These are phyloP conservation scores for Theileria orientalis DNA, from an alignment of 169 alveolate species.

Conservation along the genomic window DNA sequence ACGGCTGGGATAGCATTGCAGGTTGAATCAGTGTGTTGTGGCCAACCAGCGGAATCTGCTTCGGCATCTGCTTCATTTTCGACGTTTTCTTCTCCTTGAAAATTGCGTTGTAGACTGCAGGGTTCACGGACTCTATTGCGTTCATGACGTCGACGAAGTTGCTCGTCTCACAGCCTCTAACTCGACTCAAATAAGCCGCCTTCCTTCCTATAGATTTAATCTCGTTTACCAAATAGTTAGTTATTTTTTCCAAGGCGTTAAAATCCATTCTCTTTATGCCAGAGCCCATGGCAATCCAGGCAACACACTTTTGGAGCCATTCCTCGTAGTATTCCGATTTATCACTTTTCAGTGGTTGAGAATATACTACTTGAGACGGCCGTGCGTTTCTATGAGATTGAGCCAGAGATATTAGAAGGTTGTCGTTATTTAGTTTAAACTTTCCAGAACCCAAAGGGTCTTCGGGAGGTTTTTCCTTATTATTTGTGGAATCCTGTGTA, in stretches of 20 bases:
- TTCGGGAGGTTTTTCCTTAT: not conserved
- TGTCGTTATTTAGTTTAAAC: slow-evolving; percentile 39
- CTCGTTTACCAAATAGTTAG: slow-evolving; percentile 43
- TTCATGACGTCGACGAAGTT: slow-evolving; percentile 60
- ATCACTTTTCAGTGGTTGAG: slow-evolving; percentile 56
- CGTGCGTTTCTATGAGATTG: slow-evolving; percentile 60
- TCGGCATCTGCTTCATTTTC: slow-evolving; percentile 51
- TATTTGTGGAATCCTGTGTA: not conserved
- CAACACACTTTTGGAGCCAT: slow-evolving; percentile 64
- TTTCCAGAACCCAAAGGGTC: slow-evolving; percentile 6
- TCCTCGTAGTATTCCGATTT: slow-evolving; percentile 65
- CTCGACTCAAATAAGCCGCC: slow-evolving; percentile 49
- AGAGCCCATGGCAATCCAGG: slow-evolving; percentile 63
- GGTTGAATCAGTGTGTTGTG: slow-evolving; percentile 55
- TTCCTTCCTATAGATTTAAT: slow-evolving; percentile 53
- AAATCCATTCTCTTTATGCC: slow-evolving; percentile 62
- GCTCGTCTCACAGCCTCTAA: slow-evolving; percentile 59
- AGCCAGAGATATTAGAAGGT: slow-evolving; percentile 51
- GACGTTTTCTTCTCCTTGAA: slow-evolving; percentile 48
- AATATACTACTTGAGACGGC: slow-evolving; percentile 45
- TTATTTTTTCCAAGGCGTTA: slow-evolving; percentile 39
- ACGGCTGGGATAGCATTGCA: slow-evolving; percentile 53
- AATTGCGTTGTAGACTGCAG: slow-evolving; percentile 33
- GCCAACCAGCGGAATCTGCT: slow-evolving; percentile 32
- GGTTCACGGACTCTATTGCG: slow-evolving; percentile 51